Evolutionary conservation across 495 filamentous ascomycete genomes (phyloP), one percentile per base, ranked within the genome.

Genomic region (Cercophora scortea): DNA sequence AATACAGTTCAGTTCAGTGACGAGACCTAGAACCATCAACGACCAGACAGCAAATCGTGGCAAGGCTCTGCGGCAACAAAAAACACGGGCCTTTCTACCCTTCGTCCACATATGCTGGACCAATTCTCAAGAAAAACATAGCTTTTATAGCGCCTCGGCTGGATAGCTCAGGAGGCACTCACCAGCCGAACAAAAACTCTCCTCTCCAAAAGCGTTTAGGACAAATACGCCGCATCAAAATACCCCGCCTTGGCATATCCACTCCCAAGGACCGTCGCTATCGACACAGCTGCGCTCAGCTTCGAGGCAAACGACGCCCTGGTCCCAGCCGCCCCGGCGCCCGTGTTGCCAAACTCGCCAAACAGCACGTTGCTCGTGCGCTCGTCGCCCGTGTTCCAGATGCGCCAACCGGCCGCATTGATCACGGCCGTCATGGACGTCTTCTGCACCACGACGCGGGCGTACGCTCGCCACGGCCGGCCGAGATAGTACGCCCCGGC

Each of bases 401-500:
- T 57, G n/a, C 58, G 63, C 84, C 84, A 86, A 0, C 83, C 84
- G 2, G 78, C 78, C 12, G 65, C 45, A 57, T 84, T 83, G 54
- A 88, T 77, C 15, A 85, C 77, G 32, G 61, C 57, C n/a, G 69
- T 71, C 57, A 87, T 65, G 6, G 54, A 50, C 3, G 77, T 82
- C 33, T 73, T 68, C 63, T 86, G 84, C 66, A 86, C 81, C 25
- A 81, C 73, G 3, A 85, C 84, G 2, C 79, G 67, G 3, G 83
- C 72, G 55, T 79, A 85, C 47, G 77, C 63, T 9, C 72, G 64
- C 83, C 83, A 87, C 15, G 84, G 85, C n/a, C 83, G 74, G 7
- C 84, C 84, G 4, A 87, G 73, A 58, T 82, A 86, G 47, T 74
- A 79, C 32, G 73, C 70, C 6, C 80, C 83, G 9, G 61, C 55